phyloP scores from a whole-genome alignment of 768 basidiomycete species.

The Boletus edulis region DNA sequence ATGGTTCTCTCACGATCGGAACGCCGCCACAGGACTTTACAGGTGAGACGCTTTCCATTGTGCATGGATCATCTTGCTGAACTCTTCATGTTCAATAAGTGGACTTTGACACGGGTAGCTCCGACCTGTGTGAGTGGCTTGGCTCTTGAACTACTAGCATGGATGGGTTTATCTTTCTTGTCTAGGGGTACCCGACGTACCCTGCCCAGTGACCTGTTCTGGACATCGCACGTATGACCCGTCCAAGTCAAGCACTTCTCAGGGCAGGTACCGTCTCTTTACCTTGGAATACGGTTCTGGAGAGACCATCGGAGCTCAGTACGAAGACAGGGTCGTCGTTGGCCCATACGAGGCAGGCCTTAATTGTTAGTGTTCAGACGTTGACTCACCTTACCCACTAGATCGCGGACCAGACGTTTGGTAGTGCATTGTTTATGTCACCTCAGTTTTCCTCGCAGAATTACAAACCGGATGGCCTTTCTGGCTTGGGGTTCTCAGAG shows the following conservation, averaged over 20 bases:
- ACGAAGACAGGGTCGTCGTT: constrained; percentile 36
- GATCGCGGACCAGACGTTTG: constrained; percentile 35
- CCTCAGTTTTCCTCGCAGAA: not conserved
- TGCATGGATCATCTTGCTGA: not conserved
- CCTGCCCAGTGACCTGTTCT: constrained; percentile 24
- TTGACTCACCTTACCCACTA: constrained; percentile 5
- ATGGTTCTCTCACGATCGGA: constrained; percentile 42
- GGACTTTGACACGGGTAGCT: constrained; percentile 50
- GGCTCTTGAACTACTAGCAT: not conserved
- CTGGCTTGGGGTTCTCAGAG: constrained; percentile 39
- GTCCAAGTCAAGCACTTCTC: constrained; percentile 24
- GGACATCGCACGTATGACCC: constrained; percentile 30
- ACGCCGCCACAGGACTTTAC: constrained; percentile 41
- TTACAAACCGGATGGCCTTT: constrained; percentile 32
- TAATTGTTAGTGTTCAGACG: not conserved
- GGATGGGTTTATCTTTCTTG: not conserved
- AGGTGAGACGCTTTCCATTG: constrained; percentile 22
- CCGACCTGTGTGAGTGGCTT: constrained; percentile 35
- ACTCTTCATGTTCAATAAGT: constrained; percentile 23
- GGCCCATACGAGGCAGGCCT: constrained; percentile 30
- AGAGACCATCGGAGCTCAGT: constrained; percentile 28
- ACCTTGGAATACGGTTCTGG: constrained; percentile 40
- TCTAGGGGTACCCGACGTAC: constrained; percentile 32
- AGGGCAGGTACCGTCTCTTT: constrained; percentile 15
- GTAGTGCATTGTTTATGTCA: not conserved